phyloP scores from a whole-genome alignment of 352 stramenopile species.

The Globisporangium solare region DNA sequence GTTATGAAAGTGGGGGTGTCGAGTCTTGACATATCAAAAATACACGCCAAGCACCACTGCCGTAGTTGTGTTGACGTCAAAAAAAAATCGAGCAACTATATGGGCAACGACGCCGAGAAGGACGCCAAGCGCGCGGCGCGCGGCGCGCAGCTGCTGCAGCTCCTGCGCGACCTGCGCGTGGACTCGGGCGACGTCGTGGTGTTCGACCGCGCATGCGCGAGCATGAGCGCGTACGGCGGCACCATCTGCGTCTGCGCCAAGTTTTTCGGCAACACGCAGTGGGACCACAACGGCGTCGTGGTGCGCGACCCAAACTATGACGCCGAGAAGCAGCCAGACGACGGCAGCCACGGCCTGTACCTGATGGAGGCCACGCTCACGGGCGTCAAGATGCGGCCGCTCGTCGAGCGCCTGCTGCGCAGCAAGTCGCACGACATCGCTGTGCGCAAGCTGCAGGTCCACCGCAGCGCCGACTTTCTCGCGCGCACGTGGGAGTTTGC shows the following conservation, averaged over 20 bases:
- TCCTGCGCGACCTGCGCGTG: slow-evolving; percentile 47
- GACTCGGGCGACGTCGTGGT: slow-evolving; percentile 79
- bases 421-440: slow-evolving; percentile 66
- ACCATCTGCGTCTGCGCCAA: slow-evolving; percentile 78
- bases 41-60: too few relatives aligned
- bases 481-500: slow-evolving; percentile 54
- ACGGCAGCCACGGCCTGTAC: slow-evolving; percentile 40
- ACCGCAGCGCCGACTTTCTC: slow-evolving; percentile 57
- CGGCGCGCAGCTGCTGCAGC: slow-evolving; percentile 31
- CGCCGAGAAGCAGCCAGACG: neutral
- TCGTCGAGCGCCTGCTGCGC: slow-evolving; percentile 70
- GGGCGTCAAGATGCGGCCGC: slow-evolving; percentile 79
- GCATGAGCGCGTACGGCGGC: slow-evolving; percentile 75
- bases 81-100: too few relatives aligned
- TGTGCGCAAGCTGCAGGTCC: slow-evolving; percentile 70
- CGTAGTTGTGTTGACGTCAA: too few relatives aligned
- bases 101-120: neutral
- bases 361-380: slow-evolving; percentile 71
- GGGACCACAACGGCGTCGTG: slow-evolving; percentile 85
- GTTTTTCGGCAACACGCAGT: slow-evolving; percentile 75
- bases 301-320: slow-evolving; percentile 35
- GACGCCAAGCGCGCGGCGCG: too few relatives aligned
- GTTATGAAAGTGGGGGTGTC: too few relatives aligned
- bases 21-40: too few relatives aligned
- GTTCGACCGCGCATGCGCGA: slow-evolving; percentile 73